phyloP scores from a whole-genome alignment of 2,329 filamentous ascomycete species.

The Capronia americana region DNA sequence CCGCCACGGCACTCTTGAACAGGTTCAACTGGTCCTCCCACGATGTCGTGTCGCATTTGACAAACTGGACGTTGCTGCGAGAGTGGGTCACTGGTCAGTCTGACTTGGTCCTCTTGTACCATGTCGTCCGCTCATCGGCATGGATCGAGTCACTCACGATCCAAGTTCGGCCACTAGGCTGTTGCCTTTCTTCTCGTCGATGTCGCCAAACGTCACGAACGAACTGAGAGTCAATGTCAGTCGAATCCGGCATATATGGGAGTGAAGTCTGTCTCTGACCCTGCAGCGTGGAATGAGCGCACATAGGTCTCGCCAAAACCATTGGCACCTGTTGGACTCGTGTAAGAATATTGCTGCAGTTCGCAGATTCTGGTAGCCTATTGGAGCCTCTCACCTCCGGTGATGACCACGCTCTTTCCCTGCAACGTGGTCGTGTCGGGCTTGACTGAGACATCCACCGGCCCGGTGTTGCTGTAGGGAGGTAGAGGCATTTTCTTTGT shows the following conservation, averaged over 20 bases:
- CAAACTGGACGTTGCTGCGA: background rate
- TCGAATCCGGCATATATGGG: background rate
- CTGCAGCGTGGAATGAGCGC: conserved; percentile 39
- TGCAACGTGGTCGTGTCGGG: conserved; percentile 14
- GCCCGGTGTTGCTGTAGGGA: conserved; percentile 14
- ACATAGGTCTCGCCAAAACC: conserved; percentile 43
- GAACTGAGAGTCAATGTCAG: conserved; percentile 13
- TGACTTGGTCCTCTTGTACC: no score
- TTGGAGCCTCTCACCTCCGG: conserved; percentile 36
- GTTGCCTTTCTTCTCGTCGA: conserved; percentile 52
- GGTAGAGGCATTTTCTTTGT: conserved; percentile 5
- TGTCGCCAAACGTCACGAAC: conserved; percentile 41
- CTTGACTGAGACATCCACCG: conserved; percentile 17
- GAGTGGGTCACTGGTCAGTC: background rate
- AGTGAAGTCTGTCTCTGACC: conserved; percentile 16
- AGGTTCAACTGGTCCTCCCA: background rate
- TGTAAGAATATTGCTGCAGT: no score
- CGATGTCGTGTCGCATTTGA: background rate
- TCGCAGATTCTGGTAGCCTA: no score
- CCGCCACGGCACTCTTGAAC: background rate
- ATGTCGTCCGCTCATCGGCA: background rate
- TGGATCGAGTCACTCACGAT: background rate
- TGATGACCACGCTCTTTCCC: conserved; percentile 44
- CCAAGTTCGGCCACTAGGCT: conserved; percentile 18
- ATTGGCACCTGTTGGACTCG: conserved; percentile 38